Base-by-base conservation (phyloP, 2,329 filamentous ascomycete genomes). In the Parastagonospora avenae region DNA sequence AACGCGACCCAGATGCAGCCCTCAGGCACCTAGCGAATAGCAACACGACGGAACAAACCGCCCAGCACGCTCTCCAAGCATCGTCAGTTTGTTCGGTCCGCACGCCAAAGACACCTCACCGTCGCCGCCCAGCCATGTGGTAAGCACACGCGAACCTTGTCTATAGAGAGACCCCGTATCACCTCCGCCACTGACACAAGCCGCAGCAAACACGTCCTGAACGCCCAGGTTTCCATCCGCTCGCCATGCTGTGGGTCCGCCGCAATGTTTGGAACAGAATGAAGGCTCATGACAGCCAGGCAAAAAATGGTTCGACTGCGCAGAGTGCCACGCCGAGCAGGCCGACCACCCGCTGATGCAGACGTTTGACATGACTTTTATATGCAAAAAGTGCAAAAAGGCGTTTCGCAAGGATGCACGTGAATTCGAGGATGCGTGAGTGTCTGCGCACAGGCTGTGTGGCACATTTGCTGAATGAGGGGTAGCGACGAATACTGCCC, bases 381-480 rank as follows among this genome's bases (percentile, higher is more conserved):
- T 91, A 45, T 99, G 94, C 84, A 99, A 99, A 69, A 99, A 99
- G 80, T 99, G 94, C 86, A 92, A 89, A 64, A 99, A 99, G 78
- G 92, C 88, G 76, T 99, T 99, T 81, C 89, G 94, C 63, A 99
- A 97, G 74, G 91, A 99, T 67, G 89, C 89, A 39, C 79, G 85
- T 59, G 90, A 96, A 73, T 97, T 96, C 66, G 94, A 99, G 64
- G 94, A 99, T 64, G 88, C 58, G 58, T 60, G 40, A 37, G 46
- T 50, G 28, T 36, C 27, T 60, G 10, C n/a, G 5, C 8, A 8
- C 28, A 28, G 8, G 14, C 28, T 12, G 16, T 8, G 27, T 47
- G 31, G 32, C 4, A 36, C 29, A 30, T 19, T 27, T 42, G 50
- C 63, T 62, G 46, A 55, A 42, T 30, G 33, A 52, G 40, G 35